Evolutionary conservation across 371 early-diverging fungal genomes (phyloP), one percentile per base, ranked within the genome.

Genomic region (Circinella umbellata): DNA sequence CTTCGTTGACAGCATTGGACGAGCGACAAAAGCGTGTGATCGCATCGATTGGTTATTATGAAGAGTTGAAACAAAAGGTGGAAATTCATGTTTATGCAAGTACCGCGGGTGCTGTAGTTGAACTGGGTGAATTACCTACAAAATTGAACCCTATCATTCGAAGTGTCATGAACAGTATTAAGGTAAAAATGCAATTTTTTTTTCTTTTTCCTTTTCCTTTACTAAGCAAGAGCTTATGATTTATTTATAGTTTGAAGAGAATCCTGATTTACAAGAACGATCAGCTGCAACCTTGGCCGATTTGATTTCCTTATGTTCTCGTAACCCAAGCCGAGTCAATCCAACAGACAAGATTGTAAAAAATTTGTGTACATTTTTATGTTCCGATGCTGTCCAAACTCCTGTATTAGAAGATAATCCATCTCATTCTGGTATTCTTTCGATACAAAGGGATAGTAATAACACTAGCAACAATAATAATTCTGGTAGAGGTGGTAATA

Each of bases 61-160:
- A 88, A 63, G 87, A 87, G 2, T 74, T 86, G 59, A 89, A 90
- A 68, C 87, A 88, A 67, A 90, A 88, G 76, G 79, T 85, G 54
- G 93, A 94, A 55, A 88, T 89, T 18, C 86, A 91, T 36, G 91
- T 91, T 4, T 80, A 85, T 61, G 93, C 96, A 0, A 86, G 92
- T n/a, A 83, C 92, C 35, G 93, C 97, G 8, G 88, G 93, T 0
- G 96, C 98, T 1, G 89, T 95, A 4, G 90, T 95, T 6, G 87
- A 90, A 15, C 71, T 96, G 14, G 94, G 93, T 11, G 80, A 76
- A 2, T 78, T 98, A 13, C 98, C 98, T 6, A 65, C 84, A 3
- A 96, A 95, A 74, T 85, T 96, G 13, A 96, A 92, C 68, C 92
- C 94, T 4, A 81, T 98, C 13, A 89, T 98, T 60, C 89, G 95